phyloP scores from a whole-genome alignment of 2,329 filamentous ascomycete genomes.

The Trichoderma sp. region DNA sequence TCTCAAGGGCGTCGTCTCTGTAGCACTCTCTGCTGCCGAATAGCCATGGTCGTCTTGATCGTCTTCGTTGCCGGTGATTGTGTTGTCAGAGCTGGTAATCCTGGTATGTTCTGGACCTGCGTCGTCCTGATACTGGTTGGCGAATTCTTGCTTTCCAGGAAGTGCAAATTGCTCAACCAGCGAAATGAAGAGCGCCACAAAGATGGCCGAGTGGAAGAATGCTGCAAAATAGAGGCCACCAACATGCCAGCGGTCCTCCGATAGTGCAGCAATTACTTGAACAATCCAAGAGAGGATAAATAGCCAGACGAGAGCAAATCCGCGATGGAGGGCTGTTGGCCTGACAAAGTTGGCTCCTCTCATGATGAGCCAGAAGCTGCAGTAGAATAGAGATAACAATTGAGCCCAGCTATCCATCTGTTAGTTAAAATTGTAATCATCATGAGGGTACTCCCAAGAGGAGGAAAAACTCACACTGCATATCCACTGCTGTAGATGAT shows the following conservation, averaged over 20 bases:
- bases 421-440: constrained; percentile 22
- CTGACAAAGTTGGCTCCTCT: constrained; percentile 74
- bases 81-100: constrained; percentile 11
- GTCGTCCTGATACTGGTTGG: constrained; percentile 50
- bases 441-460: not conserved
- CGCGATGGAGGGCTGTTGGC: constrained; percentile 80
- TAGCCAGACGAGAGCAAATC: constrained; percentile 80
- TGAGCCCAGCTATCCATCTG: constrained; percentile 61
- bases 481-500: constrained; percentile 90
- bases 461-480: constrained; percentile 53
- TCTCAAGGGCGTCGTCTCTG: constrained; percentile 55
- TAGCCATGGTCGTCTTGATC: constrained; percentile 7
- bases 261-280: constrained; percentile 68
- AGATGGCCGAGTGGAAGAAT: constrained; percentile 73
- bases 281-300: constrained; percentile 71
- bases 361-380: constrained; percentile 77
- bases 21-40: constrained; percentile 36
- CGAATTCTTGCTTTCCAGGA: constrained; percentile 67
- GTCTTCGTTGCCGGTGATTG: constrained; percentile 6
- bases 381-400: constrained; percentile 75
- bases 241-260: constrained; percentile 70
- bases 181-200: constrained; percentile 69
- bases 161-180: constrained; percentile 79
- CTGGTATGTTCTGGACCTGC: constrained; percentile 45
- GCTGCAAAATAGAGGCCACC: constrained; percentile 77